Evolutionary conservation across 1,284 basidiomycete genomes (phyloP), one percentile per base, ranked within the genome.

Genomic region (Boletellus deceptivus): DNA sequence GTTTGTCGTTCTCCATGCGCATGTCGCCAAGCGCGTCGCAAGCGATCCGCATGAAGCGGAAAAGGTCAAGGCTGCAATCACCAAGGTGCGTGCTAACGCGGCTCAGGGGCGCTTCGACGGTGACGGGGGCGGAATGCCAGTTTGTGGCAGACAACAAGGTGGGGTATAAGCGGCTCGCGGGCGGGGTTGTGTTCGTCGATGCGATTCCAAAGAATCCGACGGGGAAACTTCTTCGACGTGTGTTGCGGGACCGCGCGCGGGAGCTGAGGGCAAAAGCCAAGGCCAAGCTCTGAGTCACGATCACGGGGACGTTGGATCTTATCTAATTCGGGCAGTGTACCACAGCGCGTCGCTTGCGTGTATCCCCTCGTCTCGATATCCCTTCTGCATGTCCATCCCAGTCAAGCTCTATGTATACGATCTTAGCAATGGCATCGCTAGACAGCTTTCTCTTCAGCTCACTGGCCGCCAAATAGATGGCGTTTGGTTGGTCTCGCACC

Each of bases 351-450:
- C 47, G 45, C 38, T 61, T 59, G 43, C 58, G 57, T 37, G 54
- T 57, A 25, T n/a, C 17, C n/a, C 18, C 4, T 24, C 24, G 11
- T 44, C 27, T 37, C 48, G 9, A 43, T 41, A 55, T 41, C 44
- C 29, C 34, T 41, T 42, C 29, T 36, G 8, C 51, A 68, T 65
- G 65, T 49, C 62, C 14, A 18, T 42, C 33, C 70, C 74, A 36
- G 87, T 91, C 24, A 73, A 89, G 61, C 79, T 97, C 35, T 94
- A 93, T 63, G 84, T 96, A 0, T 97, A 97, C 69, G 93, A 97
- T 66, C 83, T 95, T 50, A 93, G 84, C 64, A 83, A 87, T 65
- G 93, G 93, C 40, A 76, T 95, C 60, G 93, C 91, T 3, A 77
- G 78, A 52, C 79, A 83, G 53, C 72, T 95, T 47, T 93, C 90